Base-by-base conservation (phyloP, 225 moss, liverwort and hornwort species). In the Polytrichum commune region DNA sequence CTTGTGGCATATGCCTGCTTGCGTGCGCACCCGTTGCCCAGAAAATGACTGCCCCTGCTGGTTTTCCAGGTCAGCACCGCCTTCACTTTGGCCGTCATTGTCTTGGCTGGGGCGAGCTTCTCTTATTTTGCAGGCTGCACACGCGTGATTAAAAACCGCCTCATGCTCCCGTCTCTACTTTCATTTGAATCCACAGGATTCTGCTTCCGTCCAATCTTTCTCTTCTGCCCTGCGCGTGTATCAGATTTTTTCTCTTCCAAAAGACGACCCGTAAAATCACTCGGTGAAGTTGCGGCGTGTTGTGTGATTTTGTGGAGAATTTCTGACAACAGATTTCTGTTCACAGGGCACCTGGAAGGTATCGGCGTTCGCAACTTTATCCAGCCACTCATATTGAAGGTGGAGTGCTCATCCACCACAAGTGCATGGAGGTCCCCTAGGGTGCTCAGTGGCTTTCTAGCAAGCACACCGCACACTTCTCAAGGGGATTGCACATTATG, bases 391-490 rank as follows among this genome's bases (percentile, higher is more conserved):
- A 61, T 75, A 18, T 71, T 77, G 75, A 89, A 80, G 62, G 58
- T 63, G n/a, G 84, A 86, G 73, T 86, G 86, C 73, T 67, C 82
- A 16, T 74, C 83, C 27, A 72, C 75, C 46, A 64, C 76, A 18
- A 84, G 79, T 55, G 82, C 84, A n/a, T 89, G 86, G 89, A 76
- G 86, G 69, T 73, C 83, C 22, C 67, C 84, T 0, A 65, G 89
- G 69, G 70, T 77, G 46, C 73, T 86, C 54, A 86, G 82, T 60
- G 89, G 89, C 33, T 87, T 78, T 67, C 62, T 89, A 30, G 86
- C 89, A 7, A 89, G 89, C 72, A 89, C 86, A 7, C 78, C 89
- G 2, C 89, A 86, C 69, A 65, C 78, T 9, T 75, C 82, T 60
- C 73, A 69, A 6, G 76, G 67, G 53, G 85, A 82, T 33, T 80